These are phyloP conservation scores for Xylaria flabelliformis DNA, from an alignment of 495 filamentous ascomycete species.

Conservation along the genomic window DNA sequence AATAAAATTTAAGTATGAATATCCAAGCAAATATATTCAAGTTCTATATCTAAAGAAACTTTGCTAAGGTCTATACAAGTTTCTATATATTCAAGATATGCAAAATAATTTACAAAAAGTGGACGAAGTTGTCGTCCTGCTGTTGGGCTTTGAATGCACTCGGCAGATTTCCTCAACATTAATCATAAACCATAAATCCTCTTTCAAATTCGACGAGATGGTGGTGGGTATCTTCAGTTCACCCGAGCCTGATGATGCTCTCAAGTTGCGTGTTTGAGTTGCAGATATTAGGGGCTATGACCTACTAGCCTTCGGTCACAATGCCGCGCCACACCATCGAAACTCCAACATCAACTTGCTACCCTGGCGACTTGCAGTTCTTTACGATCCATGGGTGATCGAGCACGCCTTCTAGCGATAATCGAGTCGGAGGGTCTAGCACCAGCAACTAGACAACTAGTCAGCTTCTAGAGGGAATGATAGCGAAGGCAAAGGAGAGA, in stretches of 20 bases:
- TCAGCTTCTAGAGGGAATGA: not conserved
- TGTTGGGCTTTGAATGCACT: no score
- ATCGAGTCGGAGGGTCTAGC: constrained; percentile 76
- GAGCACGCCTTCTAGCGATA: constrained; percentile 71
- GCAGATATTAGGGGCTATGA: no score
- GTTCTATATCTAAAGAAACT: no score
- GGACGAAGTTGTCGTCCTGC: no score
- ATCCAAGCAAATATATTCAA: no score
- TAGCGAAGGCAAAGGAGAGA: not conserved
- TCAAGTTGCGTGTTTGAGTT: not conserved
- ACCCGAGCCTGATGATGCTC: not conserved
- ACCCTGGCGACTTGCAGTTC: constrained; percentile 58
- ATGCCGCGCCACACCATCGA: not conserved
- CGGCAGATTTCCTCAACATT: not conserved
- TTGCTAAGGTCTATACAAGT: no score
- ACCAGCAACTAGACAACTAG: constrained; percentile 64
- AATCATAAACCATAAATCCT: not conserved
- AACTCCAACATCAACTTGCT: not conserved
- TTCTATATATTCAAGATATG: no score
- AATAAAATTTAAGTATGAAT: no score
- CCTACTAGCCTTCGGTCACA: no score
- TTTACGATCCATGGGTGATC: constrained; percentile 82
- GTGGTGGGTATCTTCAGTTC: not conserved
- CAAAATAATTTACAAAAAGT: no score
- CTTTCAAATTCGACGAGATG: not conserved